A percentile compares a stretch with the other conserved stretches of the same genome.
Evolutionary conservation across 1,139 yeast genomes (phyloP).

Genomic region (Suhomyces kunorum): DNA sequence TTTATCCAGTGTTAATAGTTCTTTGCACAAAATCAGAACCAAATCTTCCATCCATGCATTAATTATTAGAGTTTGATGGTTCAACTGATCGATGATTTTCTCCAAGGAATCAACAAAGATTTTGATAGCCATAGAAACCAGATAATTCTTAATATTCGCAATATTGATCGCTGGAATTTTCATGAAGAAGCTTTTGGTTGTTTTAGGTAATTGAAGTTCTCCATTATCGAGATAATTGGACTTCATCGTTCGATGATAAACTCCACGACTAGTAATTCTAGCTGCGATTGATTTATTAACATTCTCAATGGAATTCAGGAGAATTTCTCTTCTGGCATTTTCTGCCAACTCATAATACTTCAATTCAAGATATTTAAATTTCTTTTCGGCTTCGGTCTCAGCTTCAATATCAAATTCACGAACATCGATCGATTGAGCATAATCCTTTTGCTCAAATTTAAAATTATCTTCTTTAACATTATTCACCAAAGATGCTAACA

Average conservation of each 20-base stretch:
- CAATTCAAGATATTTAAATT: conserved; percentile 28
- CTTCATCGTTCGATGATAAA: conserved; percentile 16
- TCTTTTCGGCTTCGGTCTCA: conserved; percentile 17
- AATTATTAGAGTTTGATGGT: conserved; percentile 57
- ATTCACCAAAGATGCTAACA: conserved; percentile 28
- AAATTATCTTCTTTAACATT: conserved; percentile 21
- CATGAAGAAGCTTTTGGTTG: conserved; percentile 37
- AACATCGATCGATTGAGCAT: conserved; percentile 11
- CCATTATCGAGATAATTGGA: conserved; percentile 34
- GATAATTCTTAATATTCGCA: conserved; percentile 18
- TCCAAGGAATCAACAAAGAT: conserved; percentile 23
- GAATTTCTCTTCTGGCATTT: conserved; percentile 50
- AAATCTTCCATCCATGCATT: conserved; percentile 57
- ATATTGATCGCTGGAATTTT: conserved; percentile 31
- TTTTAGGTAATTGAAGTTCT: conserved; percentile 32
- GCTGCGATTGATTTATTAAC: conserved; percentile 30
- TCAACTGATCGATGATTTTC: conserved; percentile 41
- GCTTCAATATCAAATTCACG: conserved; percentile 13
- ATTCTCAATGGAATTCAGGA: conserved; percentile 45
- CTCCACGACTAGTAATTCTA: conserved; percentile 30
- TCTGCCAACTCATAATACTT: conserved; percentile 67
- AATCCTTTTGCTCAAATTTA: conserved; percentile 10
- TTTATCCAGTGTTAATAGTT: conserved; percentile 45
- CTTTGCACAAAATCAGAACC: conserved; percentile 45
- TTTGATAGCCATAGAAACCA: conserved; percentile 26